A percentile compares a stretch with the other conserved stretches of the same genome.
These are phyloP conservation scores for Orbilia blumenaviensis DNA, from an alignment of 2,329 filamentous ascomycete genomes.

Conservation along the genomic window DNA sequence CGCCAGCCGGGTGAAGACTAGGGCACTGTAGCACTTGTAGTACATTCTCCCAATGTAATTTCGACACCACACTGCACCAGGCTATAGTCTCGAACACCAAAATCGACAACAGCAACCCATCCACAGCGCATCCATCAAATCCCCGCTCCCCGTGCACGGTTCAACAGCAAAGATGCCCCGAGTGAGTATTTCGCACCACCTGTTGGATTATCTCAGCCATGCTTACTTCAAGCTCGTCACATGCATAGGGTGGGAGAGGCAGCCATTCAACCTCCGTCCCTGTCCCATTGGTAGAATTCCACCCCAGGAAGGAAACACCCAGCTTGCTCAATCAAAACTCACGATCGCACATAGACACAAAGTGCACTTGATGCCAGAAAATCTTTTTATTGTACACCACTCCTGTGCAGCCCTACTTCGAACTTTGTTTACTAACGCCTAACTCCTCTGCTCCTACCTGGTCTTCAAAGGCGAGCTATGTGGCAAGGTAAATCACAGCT, in stretches of 20 bases:
- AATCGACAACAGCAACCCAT: too few species aligned
- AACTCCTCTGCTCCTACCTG: too few species aligned
- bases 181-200: not conserved
- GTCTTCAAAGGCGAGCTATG: constrained; percentile 35
- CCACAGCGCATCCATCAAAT: too few species aligned
- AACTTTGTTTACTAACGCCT: not conserved
- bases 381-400: constrained; percentile 39
- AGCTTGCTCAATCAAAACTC: not conserved
- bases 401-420: not conserved
- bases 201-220: not conserved
- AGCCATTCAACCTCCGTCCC: constrained; percentile 51
- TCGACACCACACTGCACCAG: too few species aligned
- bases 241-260: constrained; percentile 36
- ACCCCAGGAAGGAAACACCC: not conserved
- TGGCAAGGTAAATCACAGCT: constrained; percentile 42
- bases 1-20: too few species aligned
- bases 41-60: too few species aligned
- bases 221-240: not conserved
- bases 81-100: too few species aligned
- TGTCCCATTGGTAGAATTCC: constrained; percentile 30
- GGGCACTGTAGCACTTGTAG: too few species aligned
- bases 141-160: too few species aligned
- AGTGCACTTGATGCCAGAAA: constrained; percentile 52
- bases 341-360: constrained; percentile 22
- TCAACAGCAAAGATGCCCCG: constrained; percentile 37